phyloP scores from a whole-genome alignment of 2,329 filamentous ascomycete genomes.

The Escovopsis weberi region DNA sequence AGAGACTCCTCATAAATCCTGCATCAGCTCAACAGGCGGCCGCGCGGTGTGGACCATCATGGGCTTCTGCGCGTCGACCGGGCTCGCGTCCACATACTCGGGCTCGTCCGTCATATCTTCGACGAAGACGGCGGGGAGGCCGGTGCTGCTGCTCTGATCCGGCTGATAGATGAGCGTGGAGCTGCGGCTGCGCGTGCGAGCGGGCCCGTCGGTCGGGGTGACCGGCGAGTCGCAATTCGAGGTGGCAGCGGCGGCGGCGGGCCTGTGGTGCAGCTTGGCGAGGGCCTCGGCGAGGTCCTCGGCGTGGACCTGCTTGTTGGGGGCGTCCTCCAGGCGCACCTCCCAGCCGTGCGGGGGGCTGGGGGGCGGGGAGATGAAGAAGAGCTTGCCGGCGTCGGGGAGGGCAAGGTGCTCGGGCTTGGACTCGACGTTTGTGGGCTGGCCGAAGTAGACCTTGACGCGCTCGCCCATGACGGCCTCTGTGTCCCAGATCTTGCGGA shows the following conservation, averaged over 20 bases:
- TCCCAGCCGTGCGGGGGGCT: constrained; percentile 57
- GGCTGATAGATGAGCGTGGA: constrained; percentile 54
- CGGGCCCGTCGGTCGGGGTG: constrained; percentile 15
- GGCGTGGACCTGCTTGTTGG: constrained; percentile 55
- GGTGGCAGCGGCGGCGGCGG: constrained; percentile 7
- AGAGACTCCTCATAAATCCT: constrained; percentile 16
- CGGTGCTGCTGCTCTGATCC: constrained; percentile 36
- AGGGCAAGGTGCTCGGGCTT: constrained; percentile 47
- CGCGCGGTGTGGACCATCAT: constrained; percentile 46
- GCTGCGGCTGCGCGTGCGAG: constrained; percentile 38
- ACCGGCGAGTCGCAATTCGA: constrained; percentile 12
- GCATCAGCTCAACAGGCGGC: constrained; percentile 53
- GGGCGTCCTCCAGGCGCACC: constrained; percentile 51
- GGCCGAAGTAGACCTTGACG: constrained; percentile 55
- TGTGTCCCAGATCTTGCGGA: constrained; percentile 60
- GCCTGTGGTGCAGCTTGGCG: constrained; percentile 41
- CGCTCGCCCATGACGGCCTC: constrained; percentile 57
- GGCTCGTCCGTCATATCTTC: constrained; percentile 51
- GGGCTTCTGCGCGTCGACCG: constrained; percentile 27
- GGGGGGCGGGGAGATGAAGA: constrained; percentile 58
- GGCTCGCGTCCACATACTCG: constrained; percentile 22
- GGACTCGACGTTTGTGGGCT: constrained; percentile 40
- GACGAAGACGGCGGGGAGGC: constrained; percentile 50
- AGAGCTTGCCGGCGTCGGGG: constrained; percentile 54
- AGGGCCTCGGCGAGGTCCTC: constrained; percentile 54